Conservation (phyloP, 352 stramenopile species). For the Albugo laibachii region DNA sequence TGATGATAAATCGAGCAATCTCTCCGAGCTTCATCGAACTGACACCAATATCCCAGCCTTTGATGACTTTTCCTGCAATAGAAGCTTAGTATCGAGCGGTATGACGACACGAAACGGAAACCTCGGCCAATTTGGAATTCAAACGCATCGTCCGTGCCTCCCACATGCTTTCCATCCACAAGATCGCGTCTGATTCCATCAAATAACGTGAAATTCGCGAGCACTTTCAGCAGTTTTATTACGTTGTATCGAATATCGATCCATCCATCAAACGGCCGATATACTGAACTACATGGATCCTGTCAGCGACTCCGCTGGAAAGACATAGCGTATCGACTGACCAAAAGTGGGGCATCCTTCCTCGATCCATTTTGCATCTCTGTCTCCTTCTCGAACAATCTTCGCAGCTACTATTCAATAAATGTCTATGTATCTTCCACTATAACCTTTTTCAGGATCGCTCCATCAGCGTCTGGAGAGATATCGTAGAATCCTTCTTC, state of each 20-base stretch:
- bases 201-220: not conserved
- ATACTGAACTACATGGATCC: slow-evolving; percentile 39
- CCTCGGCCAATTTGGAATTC: slow-evolving; percentile 68
- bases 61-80: slow-evolving; percentile 63
- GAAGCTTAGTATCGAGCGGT: not conserved
- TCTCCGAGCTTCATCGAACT: slow-evolving; percentile 62
- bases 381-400: slow-evolving; percentile 36
- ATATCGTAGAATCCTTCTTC: slow-evolving; percentile 72
- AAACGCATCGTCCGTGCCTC: slow-evolving; percentile 65
- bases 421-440: not conserved
- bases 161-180: slow-evolving; percentile 59
- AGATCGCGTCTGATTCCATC: slow-evolving; percentile 29
- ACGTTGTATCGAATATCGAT: slow-evolving; percentile 79
- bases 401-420: slow-evolving; percentile 1
- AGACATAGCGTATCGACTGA: slow-evolving; percentile 10
- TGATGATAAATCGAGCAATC: slow-evolving; percentile 67
- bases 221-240: not conserved
- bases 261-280: slow-evolving; percentile 57
- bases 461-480: slow-evolving; percentile 40
- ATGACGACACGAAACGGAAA: slow-evolving; percentile 7
- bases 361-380: slow-evolving; percentile 27
- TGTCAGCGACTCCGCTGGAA: not conserved
- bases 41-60: slow-evolving; percentile 70
- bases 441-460: slow-evolving; percentile 59
- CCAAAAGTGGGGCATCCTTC: slow-evolving; percentile 63